These are phyloP conservation scores for Ophiobolus disseminans DNA, from an alignment of 2,329 filamentous ascomycete genomes.

Conservation along the genomic window DNA sequence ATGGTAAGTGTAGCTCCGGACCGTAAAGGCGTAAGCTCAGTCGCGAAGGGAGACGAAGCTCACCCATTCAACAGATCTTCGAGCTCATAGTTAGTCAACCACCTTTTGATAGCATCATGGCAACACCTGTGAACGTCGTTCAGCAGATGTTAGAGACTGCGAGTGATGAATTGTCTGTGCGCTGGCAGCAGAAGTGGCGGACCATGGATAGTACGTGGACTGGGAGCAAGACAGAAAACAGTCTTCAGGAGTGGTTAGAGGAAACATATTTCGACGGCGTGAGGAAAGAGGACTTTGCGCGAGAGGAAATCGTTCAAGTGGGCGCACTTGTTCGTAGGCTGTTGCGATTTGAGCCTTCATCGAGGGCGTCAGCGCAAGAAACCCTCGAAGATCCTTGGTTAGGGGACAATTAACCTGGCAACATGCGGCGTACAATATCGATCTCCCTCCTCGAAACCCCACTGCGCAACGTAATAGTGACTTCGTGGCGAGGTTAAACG, in stretches of 20 bases:
- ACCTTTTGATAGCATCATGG: conserved; percentile 48
- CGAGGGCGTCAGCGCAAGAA: conserved; percentile 19
- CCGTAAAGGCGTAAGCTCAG: conserved; percentile 34
- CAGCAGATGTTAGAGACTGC: conserved; percentile 48
- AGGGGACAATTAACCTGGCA: conserved; percentile 3
- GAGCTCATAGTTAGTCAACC: conserved; percentile 50
- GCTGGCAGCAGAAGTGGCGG: conserved; percentile 41
- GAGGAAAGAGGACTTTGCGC: conserved; percentile 20
- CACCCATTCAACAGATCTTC: conserved; percentile 42
- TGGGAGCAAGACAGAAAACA: conserved; percentile 20
- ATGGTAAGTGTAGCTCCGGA: conserved; percentile 35
- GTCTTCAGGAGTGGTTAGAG: conserved; percentile 49
- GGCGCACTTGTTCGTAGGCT: conserved; percentile 23
- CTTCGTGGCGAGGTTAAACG: too few relatives aligned
- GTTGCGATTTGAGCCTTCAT: conserved; percentile 26
- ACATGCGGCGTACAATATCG: not conserved
- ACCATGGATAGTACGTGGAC: conserved; percentile 25
- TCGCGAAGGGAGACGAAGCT: conserved; percentile 20
- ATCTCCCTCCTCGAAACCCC: too few relatives aligned
- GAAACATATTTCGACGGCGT: conserved; percentile 48
- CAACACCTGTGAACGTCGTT: conserved; percentile 42
- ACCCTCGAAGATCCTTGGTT: conserved; percentile 32
- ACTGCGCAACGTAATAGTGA: too few relatives aligned
- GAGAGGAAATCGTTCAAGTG: conserved; percentile 24
- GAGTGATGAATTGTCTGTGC: conserved; percentile 44